These are phyloP conservation scores for Fusarium albosuccineum DNA, from an alignment of 2,329 filamentous ascomycete species.

Conservation along the genomic window DNA sequence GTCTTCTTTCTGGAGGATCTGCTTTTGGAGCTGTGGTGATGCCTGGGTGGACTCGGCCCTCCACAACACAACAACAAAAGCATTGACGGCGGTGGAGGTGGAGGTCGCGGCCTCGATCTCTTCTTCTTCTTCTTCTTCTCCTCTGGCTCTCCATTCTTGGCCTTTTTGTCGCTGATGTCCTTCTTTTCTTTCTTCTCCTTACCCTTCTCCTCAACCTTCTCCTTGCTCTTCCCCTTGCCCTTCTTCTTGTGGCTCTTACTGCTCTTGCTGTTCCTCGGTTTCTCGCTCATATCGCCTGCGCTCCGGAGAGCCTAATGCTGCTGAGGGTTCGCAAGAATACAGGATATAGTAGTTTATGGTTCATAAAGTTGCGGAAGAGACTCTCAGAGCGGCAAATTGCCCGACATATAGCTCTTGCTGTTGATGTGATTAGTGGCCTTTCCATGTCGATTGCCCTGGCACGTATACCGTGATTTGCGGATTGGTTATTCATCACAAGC, in stretches of 20 bases:
- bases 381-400: background rate
- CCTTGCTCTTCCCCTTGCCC: background rate
- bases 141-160: background rate
- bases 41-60: too few relatives aligned
- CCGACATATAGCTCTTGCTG: slow-evolving; percentile 12
- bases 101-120: background rate
- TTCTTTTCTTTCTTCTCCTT: slow-evolving; percentile 1
- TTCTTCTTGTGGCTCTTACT: background rate
- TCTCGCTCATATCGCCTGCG: background rate
- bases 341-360: background rate
- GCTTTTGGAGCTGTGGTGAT: background rate
- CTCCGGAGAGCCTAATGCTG: background rate
- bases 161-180: slow-evolving; percentile 17
- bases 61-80: background rate
- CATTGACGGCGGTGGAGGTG: background rate
- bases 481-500: slow-evolving; percentile 35
- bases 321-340: background rate
- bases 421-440: slow-evolving; percentile 18
- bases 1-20: background rate
- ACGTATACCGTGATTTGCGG: slow-evolving; percentile 16
- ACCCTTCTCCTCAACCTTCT: background rate
- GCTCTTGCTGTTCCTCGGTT: too few relatives aligned
- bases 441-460: slow-evolving; percentile 5
- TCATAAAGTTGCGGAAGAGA: background rate
- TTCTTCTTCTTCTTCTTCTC: slow-evolving; percentile 14